Evolutionary conservation across 2,329 filamentous ascomycete species (phyloP), one percentile per base, ranked within the genome.

Genomic region (Curvularia spicifera): DNA sequence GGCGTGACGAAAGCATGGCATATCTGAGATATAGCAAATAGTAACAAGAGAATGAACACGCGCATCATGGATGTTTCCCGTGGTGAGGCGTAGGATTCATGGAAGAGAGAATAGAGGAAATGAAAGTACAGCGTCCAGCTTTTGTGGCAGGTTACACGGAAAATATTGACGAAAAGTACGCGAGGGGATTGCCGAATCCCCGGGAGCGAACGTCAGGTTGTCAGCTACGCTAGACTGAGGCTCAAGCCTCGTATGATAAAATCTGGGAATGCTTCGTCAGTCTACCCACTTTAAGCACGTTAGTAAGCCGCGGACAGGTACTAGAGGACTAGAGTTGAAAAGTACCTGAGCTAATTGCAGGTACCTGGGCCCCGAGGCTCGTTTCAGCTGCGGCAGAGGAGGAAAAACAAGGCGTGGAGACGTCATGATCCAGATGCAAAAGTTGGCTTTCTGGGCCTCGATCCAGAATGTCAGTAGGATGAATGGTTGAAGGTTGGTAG

Each of bases 1-100:
- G 56, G 56, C 40, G 56, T 45, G n/a, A 18, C n/a, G 26, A 58
- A 55, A n/a, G 45, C 56, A 28, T 46, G 45, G 35, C 56, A 58
- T 58, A 29, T 26, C n/a, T 58, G 56, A 18, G 50, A 28, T 22
- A 58, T 4, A 22, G 20, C 39, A 29, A 58, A 51, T 7, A 58
- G 12, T 10, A 40, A 39, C 8, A 58, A 33, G 22, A 58, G 39
- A 35, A 58, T 50, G 3, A 55, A 55, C 12, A 51, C 39, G 18
- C 40, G 56, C 56, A 58, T 58, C 26, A 20, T 58, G 40, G 37
- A 49, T 33, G 51, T 39, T 31, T 43, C 31, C 26, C 20, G 18
- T 28, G 12, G 12, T 28, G 18, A 50, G 22, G 33, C 20, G 39
- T 13, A 22, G 0, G 7, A 6, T 40, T 37, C 12, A 39, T 4